These are phyloP conservation scores for Alnus rubra DNA, from an alignment of 306 rosid species.

Conservation along the genomic window DNA sequence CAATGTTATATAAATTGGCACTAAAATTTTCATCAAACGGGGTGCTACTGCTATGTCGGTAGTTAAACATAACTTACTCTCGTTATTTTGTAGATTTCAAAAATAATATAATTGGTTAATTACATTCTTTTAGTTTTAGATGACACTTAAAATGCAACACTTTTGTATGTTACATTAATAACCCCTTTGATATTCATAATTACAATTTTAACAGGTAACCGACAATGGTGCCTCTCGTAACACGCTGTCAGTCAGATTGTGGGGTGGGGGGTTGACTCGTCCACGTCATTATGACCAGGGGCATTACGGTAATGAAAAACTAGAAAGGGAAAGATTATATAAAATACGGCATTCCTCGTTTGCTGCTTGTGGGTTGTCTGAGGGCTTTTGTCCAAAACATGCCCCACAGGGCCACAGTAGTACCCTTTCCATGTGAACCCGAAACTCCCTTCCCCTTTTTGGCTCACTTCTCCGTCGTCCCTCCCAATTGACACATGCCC, in stretches of 20 bases:
- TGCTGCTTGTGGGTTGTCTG: constrained; percentile 4
- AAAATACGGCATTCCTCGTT: background rate
- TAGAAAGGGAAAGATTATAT: background rate
- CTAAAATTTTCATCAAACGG: background rate
- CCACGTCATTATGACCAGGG: constrained; percentile 3
- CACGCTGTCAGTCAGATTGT: background rate
- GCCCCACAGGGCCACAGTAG: background rate
- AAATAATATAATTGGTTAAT: too few species aligned
- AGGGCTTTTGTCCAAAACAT: background rate
- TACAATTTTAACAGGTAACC: too few species aligned
- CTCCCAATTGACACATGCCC: constrained; percentile 16
- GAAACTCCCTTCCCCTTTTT: constrained; percentile 20
- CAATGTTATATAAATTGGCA: background rate
- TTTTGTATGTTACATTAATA: too few species aligned
- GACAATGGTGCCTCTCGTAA: too few species aligned
- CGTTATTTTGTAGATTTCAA: too few species aligned
- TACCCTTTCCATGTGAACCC: constrained; percentile 40
- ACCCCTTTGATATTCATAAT: too few species aligned
- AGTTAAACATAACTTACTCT: too few species aligned
- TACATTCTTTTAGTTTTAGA: too few species aligned
- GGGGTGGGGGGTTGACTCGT: background rate
- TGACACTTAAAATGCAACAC: too few species aligned
- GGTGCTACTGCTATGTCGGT: background rate
- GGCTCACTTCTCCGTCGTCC: constrained; percentile 15
- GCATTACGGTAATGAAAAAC: background rate